Evolutionary conservation across 2,329 filamentous ascomycete species (phyloP), one percentile per base, ranked within the genome.

Genomic region (Aspergillus sp.): DNA sequence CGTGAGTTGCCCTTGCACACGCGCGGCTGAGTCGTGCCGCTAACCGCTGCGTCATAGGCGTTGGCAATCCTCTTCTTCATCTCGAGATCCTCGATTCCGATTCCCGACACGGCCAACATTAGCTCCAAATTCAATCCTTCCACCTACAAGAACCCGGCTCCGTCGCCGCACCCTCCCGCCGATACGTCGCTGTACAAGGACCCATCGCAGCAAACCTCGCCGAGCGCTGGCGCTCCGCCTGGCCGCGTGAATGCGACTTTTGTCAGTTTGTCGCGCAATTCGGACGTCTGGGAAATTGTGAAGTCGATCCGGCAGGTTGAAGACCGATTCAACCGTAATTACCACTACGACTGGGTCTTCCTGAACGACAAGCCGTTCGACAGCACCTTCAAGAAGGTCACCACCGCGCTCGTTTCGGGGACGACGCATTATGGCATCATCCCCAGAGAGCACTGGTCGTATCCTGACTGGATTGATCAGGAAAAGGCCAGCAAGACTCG

Each of bases 321-420:
- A 65, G 91, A 98, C 62, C 84, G 91, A 55, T 98, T 98, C 77
- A 98, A 98, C 68, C 78, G 79, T 52, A 83, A 89, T 52, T 96
- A 83, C 69, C 80, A 93, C 68, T 98, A 98, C 65, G 89, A 96
- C 58, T 98, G 93, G 93, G 89, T 98, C 33, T 98, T 98, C 67
- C 69, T 98, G 41, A 98, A 98, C 64, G 91, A 98, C 58, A 78
- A 88, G 59, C 84, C 86, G 1, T 98, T 98, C 53, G 83, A 94
- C 55, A 82, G 84, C 3, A 79, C 78, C 7, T 98, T 98, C 72
- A 96, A 88, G 63, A 89, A 86, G 62, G 72, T 96, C 44, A 98
- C 91, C 3, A 74, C 74, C 4, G 80, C 86, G 1, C 74, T 98
- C 24, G 82, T 93, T n/a, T 96, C 89, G 8, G 91, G 91, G 36